A percentile compares a stretch with the other conserved stretches of the same genome.
These are phyloP conservation scores for Pichia scutulata DNA, from an alignment of 805 yeast species.

Conservation along the genomic window DNA sequence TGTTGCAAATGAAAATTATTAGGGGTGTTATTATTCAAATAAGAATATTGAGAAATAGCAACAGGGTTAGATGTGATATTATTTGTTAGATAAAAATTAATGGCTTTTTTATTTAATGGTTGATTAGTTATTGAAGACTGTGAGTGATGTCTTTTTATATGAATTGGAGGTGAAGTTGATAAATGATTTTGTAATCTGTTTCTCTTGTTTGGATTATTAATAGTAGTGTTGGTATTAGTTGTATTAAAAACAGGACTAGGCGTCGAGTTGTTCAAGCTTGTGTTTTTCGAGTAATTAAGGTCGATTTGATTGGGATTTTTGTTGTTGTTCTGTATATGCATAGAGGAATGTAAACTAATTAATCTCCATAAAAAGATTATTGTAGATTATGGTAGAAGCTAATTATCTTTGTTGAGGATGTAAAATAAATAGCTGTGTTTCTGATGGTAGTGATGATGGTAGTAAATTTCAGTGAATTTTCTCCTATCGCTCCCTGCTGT, in stretches of 20 bases:
- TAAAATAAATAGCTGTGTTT: background rate
- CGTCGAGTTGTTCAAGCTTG: background rate
- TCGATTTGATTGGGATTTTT: background rate
- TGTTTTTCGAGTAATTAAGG: background rate
- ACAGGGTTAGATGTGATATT: background rate
- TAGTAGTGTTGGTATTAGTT: background rate
- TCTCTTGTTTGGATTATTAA: background rate
- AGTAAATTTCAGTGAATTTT: background rate
- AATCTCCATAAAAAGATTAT: background rate
- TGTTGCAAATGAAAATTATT: background rate
- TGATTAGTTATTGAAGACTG: slow-evolving; percentile 20
- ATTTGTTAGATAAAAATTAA: background rate
- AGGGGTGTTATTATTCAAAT: background rate
- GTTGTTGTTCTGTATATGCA: background rate
- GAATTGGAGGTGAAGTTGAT: slow-evolving; percentile 16
- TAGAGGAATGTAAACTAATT: background rate
- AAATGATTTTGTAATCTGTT: background rate
- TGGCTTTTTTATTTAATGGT: slow-evolving; percentile 20
- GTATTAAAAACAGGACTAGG: background rate
- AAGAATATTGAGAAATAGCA: slow-evolving; percentile 3
- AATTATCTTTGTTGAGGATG: background rate
- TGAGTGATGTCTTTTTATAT: slow-evolving; percentile 26
- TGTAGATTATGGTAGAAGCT: background rate
- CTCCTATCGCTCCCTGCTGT: background rate
- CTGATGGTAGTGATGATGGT: background rate